Conservation (phyloP, 1,139 yeast species). For the Scheffersomyces illinoinensis region DNA sequence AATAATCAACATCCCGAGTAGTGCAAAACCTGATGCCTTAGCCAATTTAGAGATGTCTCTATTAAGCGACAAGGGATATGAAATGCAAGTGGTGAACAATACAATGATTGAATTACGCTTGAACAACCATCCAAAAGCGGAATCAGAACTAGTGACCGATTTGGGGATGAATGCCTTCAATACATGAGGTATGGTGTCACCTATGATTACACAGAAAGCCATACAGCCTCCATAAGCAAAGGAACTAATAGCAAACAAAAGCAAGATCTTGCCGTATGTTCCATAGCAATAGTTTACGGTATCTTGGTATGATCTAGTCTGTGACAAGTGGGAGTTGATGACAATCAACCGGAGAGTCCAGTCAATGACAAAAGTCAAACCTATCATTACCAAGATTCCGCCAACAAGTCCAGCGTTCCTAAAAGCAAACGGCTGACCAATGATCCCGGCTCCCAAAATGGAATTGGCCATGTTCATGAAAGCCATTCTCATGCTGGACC, state of each 20-base stretch:
- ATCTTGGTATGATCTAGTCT: conserved; percentile 80
- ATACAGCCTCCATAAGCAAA: conserved; percentile 95
- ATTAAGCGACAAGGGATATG: conserved; percentile 81
- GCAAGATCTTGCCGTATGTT: conserved; percentile 61
- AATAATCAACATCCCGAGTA: conserved; percentile 79
- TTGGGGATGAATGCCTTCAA: conserved; percentile 65
- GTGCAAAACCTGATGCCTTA: conserved; percentile 83
- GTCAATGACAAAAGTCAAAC: conserved; percentile 72
- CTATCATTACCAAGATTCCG: conserved; percentile 61
- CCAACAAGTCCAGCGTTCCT: conserved; percentile 77
- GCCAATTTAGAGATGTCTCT: conserved; percentile 84
- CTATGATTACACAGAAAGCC: conserved; percentile 92
- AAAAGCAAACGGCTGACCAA: conserved; percentile 91
- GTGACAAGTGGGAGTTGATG: conserved; percentile 76
- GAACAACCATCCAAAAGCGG: conserved; percentile 53
- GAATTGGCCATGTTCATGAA: conserved; percentile 97
- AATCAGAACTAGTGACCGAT: conserved; percentile 34
- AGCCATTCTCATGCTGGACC: conserved; percentile 75
- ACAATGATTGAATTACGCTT: conserved; percentile 68
- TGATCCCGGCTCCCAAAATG: conserved; percentile 91
- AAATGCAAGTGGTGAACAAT: conserved; percentile 67
- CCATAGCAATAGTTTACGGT: conserved; percentile 85
- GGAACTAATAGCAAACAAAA: conserved; percentile 75
- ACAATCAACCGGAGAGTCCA: conserved; percentile 84
- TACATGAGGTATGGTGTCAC: conserved; percentile 94